A percentile compares a stretch with the other conserved stretches of the same genome.
These are phyloP conservation scores for Colletotrichum somersetense DNA, from an alignment of 2,329 filamentous ascomycete species.

Conservation along the genomic window DNA sequence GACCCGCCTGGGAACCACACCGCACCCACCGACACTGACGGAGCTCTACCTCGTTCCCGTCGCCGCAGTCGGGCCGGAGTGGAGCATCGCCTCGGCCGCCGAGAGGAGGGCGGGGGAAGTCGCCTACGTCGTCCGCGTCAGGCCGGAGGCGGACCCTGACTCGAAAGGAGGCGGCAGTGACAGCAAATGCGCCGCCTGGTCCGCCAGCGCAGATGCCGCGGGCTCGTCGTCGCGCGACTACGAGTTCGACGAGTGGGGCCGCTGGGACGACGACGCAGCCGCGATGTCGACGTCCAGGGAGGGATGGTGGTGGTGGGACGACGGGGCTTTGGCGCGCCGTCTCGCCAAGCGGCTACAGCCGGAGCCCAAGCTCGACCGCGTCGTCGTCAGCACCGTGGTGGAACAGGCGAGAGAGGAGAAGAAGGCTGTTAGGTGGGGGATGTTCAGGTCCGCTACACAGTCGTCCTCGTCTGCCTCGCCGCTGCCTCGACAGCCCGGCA, in stretches of 20 bases:
- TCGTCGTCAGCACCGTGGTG: slow-evolving; percentile 48
- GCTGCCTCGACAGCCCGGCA: not conserved
- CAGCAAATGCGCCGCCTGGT: slow-evolving; percentile 29
- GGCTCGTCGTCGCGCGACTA: slow-evolving; percentile 2
- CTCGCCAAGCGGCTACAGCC: slow-evolving; percentile 58
- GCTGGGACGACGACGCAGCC: slow-evolving; percentile 45
- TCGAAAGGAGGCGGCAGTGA: slow-evolving; percentile 9
- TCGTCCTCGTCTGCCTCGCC: slow-evolving; percentile 1
- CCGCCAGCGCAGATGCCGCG: not conserved
- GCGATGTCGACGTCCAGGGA: not conserved
- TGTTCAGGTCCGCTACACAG: slow-evolving; percentile 47
- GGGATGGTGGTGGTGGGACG: slow-evolving; percentile 57
- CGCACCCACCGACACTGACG: slow-evolving; percentile 51
- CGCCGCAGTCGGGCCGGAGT: slow-evolving; percentile 52
- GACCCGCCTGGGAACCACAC: slow-evolving; percentile 51
- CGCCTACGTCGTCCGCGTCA: slow-evolving; percentile 51
- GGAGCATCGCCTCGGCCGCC: slow-evolving; percentile 52
- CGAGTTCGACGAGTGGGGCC: slow-evolving; percentile 62
- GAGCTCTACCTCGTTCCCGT: slow-evolving; percentile 62
- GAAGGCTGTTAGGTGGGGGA: slow-evolving; percentile 51
- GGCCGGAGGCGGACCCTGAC: slow-evolving; percentile 3
- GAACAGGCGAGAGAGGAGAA: slow-evolving; percentile 52
- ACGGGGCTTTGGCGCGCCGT: slow-evolving; percentile 60
- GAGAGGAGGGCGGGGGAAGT: slow-evolving; percentile 49
- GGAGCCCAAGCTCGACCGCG: slow-evolving; percentile 44